These are phyloP conservation scores for Cucurbita ficifolia DNA, from an alignment of 306 rosid species.

Conservation along the genomic window DNA sequence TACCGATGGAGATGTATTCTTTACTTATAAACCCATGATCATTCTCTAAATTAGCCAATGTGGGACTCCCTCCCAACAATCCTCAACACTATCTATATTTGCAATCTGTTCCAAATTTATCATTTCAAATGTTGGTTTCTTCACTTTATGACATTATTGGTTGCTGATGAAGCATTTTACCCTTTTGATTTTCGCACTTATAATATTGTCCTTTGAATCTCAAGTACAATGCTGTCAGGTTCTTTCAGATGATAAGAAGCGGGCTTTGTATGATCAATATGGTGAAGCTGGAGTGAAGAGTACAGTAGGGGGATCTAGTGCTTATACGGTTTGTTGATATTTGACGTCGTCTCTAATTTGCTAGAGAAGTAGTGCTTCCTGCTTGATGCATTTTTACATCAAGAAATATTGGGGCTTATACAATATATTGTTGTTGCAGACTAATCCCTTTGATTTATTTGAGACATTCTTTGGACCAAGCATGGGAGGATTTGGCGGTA, in stretches of 20 bases:
- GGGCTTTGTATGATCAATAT: slow-evolving; percentile 89
- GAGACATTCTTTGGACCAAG: slow-evolving; percentile 89
- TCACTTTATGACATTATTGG: background rate
- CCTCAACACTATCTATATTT: background rate
- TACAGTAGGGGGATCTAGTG: slow-evolving; percentile 74
- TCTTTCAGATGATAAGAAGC: slow-evolving; percentile 93
- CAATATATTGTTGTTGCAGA: slow-evolving; percentile 34
- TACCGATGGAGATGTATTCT: no score
- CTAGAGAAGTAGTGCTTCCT: background rate
- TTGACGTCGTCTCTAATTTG: background rate
- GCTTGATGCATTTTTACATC: slow-evolving; percentile 4
- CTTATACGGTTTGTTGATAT: slow-evolving; percentile 54
- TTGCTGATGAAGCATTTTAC: slow-evolving; percentile 8
- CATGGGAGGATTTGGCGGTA: slow-evolving; percentile 73
- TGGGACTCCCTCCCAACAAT: no score
- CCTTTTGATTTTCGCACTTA: slow-evolving; percentile 12
- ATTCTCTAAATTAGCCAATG: no score
- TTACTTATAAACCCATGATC: no score
- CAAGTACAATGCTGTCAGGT: slow-evolving; percentile 73
- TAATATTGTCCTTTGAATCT: slow-evolving; percentile 47
- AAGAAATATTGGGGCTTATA: background rate
- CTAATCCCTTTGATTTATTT: slow-evolving; percentile 91
- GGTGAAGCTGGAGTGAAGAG: slow-evolving; percentile 97
- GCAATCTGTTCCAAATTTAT: background rate
- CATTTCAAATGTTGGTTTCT: background rate